Evolutionary conservation across 306 rosid genomes (phyloP).

Genomic region (Astragalus membranaceus): DNA sequence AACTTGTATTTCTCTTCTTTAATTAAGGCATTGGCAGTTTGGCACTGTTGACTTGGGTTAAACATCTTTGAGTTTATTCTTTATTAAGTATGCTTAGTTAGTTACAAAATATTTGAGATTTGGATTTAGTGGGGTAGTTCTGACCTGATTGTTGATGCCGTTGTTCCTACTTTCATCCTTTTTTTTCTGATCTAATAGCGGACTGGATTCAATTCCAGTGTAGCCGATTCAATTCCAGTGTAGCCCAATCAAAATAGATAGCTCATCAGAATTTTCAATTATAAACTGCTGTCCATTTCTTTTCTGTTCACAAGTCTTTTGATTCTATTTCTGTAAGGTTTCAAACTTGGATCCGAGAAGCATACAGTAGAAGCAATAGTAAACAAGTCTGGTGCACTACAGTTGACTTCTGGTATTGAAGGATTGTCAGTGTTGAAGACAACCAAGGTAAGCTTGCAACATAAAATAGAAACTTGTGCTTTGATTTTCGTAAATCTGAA

Average conservation of each 20-base stretch:
- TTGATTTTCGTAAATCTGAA: not conserved
- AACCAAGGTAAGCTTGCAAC: conserved; percentile 52
- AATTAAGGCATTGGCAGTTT: too few relatives aligned
- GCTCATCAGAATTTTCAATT: not conserved
- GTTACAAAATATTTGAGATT: too few relatives aligned
- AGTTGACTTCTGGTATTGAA: conserved; percentile 78
- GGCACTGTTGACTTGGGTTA: too few relatives aligned
- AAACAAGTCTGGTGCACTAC: conserved; percentile 58
- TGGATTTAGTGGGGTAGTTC: not conserved
- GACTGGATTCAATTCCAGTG: too few relatives aligned
- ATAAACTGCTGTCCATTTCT: conserved; percentile 6
- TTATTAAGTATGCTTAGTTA: too few relatives aligned
- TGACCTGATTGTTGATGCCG: not conserved
- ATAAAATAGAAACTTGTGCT: not conserved
- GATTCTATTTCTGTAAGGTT: conserved; percentile 46
- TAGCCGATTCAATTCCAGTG: not conserved
- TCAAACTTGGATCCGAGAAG: conserved; percentile 92
- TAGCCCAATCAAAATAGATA: not conserved
- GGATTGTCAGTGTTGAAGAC: conserved; percentile 78
- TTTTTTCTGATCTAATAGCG: not conserved
- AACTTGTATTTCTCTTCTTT: not conserved
- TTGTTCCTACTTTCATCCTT: not conserved
- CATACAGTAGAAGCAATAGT: conserved; percentile 67
- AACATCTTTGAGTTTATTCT: too few relatives aligned
- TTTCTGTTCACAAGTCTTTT: not conserved